phyloP scores from a whole-genome alignment of 106 monocot species.

The Dendrobium huoshanense region DNA sequence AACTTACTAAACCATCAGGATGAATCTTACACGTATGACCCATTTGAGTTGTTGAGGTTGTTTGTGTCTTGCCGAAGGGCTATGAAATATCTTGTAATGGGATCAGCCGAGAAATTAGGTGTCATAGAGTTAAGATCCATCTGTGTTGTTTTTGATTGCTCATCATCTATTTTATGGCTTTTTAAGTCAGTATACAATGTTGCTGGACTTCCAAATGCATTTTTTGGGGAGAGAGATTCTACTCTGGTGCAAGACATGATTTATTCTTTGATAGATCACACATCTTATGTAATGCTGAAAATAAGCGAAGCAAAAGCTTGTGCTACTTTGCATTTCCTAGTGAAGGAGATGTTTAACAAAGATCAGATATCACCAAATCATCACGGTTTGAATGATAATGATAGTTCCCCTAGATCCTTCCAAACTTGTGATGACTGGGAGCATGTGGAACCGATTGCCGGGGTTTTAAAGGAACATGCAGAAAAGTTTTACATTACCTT shows the following conservation, averaged over 20 bases:
- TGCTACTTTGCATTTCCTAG: slow-evolving; percentile 7
- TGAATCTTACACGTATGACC: slow-evolving; percentile 20
- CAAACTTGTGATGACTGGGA: slow-evolving; percentile 21
- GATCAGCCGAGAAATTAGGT: slow-evolving; percentile 17
- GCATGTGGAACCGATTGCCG: slow-evolving; percentile 28
- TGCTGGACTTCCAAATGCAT: slow-evolving; percentile 23
- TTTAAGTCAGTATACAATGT: slow-evolving; percentile 49
- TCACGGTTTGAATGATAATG: neutral
- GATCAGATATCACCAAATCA: neutral
- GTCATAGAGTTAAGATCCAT: slow-evolving; percentile 12
- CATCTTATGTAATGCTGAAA: slow-evolving; percentile 46
- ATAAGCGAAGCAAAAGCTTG: slow-evolving; percentile 26
- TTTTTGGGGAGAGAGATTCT: slow-evolving; percentile 15
- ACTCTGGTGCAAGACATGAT: slow-evolving; percentile 29
- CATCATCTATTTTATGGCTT: slow-evolving; percentile 55
- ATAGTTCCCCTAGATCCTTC: neutral
- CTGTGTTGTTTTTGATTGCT: slow-evolving; percentile 17
- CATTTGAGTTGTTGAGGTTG: slow-evolving; percentile 42
- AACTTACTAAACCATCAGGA: slow-evolving; percentile 19
- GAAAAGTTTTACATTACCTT: slow-evolving; percentile 17
- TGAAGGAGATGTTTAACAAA: slow-evolving; percentile 2
- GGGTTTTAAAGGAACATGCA: slow-evolving; percentile 31
- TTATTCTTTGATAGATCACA: slow-evolving; percentile 59
- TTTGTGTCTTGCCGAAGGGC: slow-evolving; percentile 74
- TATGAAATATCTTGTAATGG: slow-evolving; percentile 47